A percentile compares a stretch with the other conserved stretches of the same genome.
Evolutionary conservation across 169 alveolate species (phyloP).

Genomic region (Babesia bigemina): DNA sequence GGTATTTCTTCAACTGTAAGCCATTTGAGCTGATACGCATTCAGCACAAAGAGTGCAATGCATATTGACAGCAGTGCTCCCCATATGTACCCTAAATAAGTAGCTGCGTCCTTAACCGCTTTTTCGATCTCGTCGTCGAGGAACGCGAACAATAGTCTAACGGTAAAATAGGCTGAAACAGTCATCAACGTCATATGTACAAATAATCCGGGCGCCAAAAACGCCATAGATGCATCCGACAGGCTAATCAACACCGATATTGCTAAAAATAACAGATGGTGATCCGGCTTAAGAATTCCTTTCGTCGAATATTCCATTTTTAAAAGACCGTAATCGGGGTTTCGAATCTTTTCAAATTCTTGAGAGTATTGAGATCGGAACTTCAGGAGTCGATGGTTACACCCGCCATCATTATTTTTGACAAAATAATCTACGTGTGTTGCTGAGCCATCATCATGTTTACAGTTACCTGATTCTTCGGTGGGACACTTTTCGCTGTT

Average conservation of each 20-base stretch:
- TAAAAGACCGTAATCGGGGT: constrained; percentile 23
- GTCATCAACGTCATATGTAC: neutral
- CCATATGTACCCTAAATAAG: neutral
- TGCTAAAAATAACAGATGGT: neutral
- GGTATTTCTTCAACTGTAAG: neutral
- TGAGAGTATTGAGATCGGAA: neutral
- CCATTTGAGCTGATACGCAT: constrained; percentile 1
- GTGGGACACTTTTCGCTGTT: too few relatives aligned
- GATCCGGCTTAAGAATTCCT: neutral
- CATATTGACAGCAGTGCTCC: neutral
- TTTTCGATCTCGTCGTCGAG: neutral
- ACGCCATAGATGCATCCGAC: neutral
- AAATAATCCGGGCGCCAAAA: constrained; percentile 2
- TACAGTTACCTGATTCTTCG: neutral
- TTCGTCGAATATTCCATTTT: neutral
- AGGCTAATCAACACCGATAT: constrained; percentile 1
- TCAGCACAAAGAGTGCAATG: neutral
- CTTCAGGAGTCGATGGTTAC: neutral
- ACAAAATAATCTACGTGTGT: too few relatives aligned
- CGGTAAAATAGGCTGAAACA: neutral
- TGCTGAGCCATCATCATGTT: neutral
- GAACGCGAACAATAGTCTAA: constrained; percentile 20
- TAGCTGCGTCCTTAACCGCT: neutral
- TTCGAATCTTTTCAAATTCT: neutral
- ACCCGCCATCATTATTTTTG: too few relatives aligned